Conservation (phyloP, 129 eudicot genomes). For the Arctium lappa region DNA sequence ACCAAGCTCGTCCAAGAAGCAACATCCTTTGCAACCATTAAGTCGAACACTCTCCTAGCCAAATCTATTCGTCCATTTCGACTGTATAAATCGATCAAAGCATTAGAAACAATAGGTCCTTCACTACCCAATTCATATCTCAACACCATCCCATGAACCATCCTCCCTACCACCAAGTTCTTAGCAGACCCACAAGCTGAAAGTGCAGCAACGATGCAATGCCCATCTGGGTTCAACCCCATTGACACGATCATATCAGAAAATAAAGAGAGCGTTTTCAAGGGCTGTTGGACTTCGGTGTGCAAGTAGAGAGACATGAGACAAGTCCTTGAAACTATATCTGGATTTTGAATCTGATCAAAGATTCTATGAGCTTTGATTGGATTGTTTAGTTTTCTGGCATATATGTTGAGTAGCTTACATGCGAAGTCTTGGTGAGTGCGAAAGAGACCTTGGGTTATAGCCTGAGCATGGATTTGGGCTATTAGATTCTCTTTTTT, state of each 20-base stretch:
- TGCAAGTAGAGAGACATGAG: conserved; percentile 34
- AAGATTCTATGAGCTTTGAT: conserved; percentile 30
- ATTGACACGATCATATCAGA: conserved; percentile 1
- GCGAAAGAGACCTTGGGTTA: conserved; percentile 24
- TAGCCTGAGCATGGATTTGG: conserved; percentile 43
- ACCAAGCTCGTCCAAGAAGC: conserved; percentile 55
- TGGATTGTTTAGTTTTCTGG: conserved; percentile 26
- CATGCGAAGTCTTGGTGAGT: conserved; percentile 25
- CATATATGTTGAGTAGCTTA: conserved; percentile 34
- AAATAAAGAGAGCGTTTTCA: conserved; percentile 30
- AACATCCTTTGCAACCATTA: conserved; percentile 39
- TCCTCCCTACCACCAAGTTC: conserved; percentile 38
- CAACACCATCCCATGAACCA: conserved; percentile 47
- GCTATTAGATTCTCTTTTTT: conserved; percentile 27
- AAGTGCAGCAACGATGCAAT: conserved; percentile 43
- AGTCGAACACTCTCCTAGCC: conserved; percentile 35
- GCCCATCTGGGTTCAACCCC: conserved; percentile 37
- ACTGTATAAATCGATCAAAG: conserved; percentile 52
- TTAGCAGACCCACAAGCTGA: conserved; percentile 43
- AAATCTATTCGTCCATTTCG: conserved; percentile 13
- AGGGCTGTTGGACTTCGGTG: conserved; percentile 23
- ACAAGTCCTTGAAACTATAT: conserved; percentile 46
- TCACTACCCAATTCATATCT: conserved; percentile 26
- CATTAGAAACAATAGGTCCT: conserved; percentile 37
- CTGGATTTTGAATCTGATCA: conserved; percentile 34